phyloP scores from a whole-genome alignment of 345 rosid genomes.

The Conringia planisiliqua region DNA sequence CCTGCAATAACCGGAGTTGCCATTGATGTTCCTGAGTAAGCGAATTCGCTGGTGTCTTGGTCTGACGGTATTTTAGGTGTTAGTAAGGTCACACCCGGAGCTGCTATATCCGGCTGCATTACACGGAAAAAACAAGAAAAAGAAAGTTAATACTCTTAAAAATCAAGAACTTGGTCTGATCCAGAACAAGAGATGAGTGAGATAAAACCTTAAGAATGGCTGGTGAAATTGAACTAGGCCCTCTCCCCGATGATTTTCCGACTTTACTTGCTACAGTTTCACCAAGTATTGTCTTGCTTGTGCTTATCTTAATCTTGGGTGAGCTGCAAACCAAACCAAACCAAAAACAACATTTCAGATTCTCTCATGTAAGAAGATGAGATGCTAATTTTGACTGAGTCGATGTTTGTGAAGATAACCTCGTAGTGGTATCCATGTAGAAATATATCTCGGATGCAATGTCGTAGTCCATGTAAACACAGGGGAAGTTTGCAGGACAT shows the following conservation, averaged over 20 bases:
- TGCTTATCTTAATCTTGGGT: conserved; percentile 11
- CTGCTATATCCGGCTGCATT: conserved; percentile 27
- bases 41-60: conserved; percentile 12
- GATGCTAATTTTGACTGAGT: background rate
- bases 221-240: conserved; percentile 22
- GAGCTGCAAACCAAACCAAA: background rate
- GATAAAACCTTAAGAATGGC: conserved; percentile 20
- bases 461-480: conserved; percentile 3
- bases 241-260: background rate
- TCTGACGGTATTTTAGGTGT: conserved; percentile 14
- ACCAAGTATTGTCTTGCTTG: conserved; percentile 2
- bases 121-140: background rate
- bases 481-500: conserved; percentile 10
- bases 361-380: background rate
- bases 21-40: conserved; percentile 58
- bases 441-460: background rate
- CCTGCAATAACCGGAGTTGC: conserved; percentile 58
- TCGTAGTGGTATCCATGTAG: background rate
- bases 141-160: background rate
- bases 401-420: background rate
- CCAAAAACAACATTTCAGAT: background rate
- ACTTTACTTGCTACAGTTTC: conserved; percentile 14
- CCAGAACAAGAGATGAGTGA: background rate
- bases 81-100: conserved; percentile 9
- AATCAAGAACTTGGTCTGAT: background rate